phyloP scores from a whole-genome alignment of 768 basidiomycete species.

The Suillus ampliporus region DNA sequence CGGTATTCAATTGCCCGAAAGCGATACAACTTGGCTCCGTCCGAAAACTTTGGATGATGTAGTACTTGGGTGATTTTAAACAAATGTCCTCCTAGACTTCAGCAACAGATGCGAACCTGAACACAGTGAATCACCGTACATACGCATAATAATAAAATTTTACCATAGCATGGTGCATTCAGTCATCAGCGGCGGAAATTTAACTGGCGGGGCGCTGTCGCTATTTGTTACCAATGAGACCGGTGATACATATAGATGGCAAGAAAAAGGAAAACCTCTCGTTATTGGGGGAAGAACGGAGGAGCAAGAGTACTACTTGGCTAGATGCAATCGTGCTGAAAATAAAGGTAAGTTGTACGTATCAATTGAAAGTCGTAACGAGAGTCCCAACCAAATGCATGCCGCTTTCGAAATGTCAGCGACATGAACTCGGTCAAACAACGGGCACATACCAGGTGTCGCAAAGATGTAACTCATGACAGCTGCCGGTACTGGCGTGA shows the following conservation, averaged over 20 bases:
- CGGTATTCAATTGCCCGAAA: not conserved
- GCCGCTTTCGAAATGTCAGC: not conserved
- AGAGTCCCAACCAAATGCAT: constrained; percentile 4
- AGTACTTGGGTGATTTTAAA: not conserved
- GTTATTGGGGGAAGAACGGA: not conserved
- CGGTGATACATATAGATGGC: not conserved
- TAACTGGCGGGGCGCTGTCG: not conserved
- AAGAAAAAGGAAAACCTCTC: not conserved
- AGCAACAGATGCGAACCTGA: not conserved
- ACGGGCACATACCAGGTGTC: not conserved
- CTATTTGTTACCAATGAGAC: not conserved
- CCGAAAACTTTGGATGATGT: too few relatives aligned
- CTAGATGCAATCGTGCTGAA: constrained; percentile 2
- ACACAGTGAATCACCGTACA: not conserved
- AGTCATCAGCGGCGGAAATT: not conserved
- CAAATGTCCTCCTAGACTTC: not conserved
- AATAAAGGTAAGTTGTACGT: not conserved
- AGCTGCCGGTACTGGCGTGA: not conserved
- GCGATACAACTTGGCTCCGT: not conserved
- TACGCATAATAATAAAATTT: not conserved
- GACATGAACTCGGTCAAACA: too few relatives aligned
- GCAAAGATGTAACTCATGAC: not conserved
- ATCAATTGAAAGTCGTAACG: too few relatives aligned
- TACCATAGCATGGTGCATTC: not conserved
- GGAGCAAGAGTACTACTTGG: not conserved